Base-by-base conservation (phyloP, 768 basidiomycete species). In the Mycena haematopus region DNA sequence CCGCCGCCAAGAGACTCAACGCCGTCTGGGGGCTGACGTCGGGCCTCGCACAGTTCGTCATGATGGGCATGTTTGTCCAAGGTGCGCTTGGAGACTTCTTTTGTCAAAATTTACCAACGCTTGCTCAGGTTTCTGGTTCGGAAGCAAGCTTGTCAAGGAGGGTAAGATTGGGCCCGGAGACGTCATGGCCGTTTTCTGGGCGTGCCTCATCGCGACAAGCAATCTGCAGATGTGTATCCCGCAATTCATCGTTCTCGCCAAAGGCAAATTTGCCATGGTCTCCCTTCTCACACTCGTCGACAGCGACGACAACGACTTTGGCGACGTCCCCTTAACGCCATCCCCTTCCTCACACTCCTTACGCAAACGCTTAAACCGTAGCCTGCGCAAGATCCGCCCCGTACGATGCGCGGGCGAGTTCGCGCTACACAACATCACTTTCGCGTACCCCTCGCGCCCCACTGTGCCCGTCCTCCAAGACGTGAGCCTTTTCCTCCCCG, bases 131-230 rank as follows among this genome's bases (percentile, higher is more conserved):
- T 93, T 93, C 74, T 93, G 92, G 90, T 93, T 85, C 67, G 92
- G 92, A 33, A 82, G 86, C 15, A 85, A 86, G 69, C 81, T 92
- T 42, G 89, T 93, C 14, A 77, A 80, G 49, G 77, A 84, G 25
- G 91, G 89, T 36, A 81, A 79, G 63, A 79, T 82, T 56, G 74
- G 76, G 5, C 76, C 84, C 0, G 89, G 89, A 9, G 79, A 84
- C 35, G 87, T 93, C 66, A 90, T 89, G 84, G 85, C 87, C 36
- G 89, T 91, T 60, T 93, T 93, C 71, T 93, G 91, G 91, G 90
- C 92, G 0, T 89, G 88, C 69, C 78, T 93, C 27, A 86, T 92
- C 55, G 89, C 89, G 0, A 85, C 86, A 1, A 84, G 81, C 63
- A 88, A 88, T 70, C 75, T 93, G 4, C 90, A 92, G 73, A 82